Base-by-base conservation (phyloP, 768 basidiomycete species). In the Lactifluus volemus region DNA sequence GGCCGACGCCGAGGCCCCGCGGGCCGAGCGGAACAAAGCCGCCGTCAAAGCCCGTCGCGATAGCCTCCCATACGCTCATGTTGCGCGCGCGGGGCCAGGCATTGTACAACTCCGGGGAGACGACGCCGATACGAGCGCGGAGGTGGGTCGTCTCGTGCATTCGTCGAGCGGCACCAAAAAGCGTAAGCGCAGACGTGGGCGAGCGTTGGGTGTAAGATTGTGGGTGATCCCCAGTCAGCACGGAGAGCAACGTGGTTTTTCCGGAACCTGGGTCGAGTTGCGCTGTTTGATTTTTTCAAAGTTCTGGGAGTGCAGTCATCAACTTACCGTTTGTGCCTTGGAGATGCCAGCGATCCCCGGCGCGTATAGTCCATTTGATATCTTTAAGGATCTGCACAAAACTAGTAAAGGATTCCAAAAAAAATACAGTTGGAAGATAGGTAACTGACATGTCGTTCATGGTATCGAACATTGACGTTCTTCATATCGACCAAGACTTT, bases 161-260 rank as follows among this genome's bases (percentile, higher is more conserved):
- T 10, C 79, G 72, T 6, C 93, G 85, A 3, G 84, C 85, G 30
- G 77, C 75, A 48, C 78, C 77, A 65, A 91, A 86, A 61, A 92
- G 78, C 11, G 69, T 68, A 17, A 91, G 77, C 29, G 75, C 74
- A 59, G 79, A 63, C 71, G 49, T 44, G 19, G 72, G 70, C 0
- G 51, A 52, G 30, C 71, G 70, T 68, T 92, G 89, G 5, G 85
- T 86, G 75, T 88, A 98, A 1, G 96, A 98, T 63, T 93, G 91
- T 0, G 96, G 96, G 71, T 98, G 96, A 70, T 96, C 93, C 29
- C 96, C 96, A 0, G 92, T 92, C 42, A 99, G 75, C 34, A 98
- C 72, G 17, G 95, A 85, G 21, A 98, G 78, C 6, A 98, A 84
- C 0, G 96, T 98, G 0, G 94, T 94, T 75, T 98, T 99, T 14